Evolutionary conservation across 2,329 filamentous ascomycete genomes (phyloP).

Genomic region (Trichoderma guizhouense): DNA sequence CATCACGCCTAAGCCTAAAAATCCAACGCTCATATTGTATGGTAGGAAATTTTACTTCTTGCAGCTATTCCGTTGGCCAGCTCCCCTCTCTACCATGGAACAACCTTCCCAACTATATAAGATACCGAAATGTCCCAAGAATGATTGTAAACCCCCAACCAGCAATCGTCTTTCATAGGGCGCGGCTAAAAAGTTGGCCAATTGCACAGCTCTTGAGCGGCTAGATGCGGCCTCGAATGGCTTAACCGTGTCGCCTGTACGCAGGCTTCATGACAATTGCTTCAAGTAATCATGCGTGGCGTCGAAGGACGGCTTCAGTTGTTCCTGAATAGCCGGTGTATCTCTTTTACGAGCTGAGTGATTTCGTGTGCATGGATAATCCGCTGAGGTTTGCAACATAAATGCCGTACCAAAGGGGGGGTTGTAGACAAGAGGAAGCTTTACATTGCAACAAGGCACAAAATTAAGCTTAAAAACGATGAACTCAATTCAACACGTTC

Average conservation of each 20-base stretch:
- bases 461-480: neutral
- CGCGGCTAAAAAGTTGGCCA: neutral
- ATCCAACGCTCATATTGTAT: constrained; percentile 26
- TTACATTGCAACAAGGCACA: neutral
- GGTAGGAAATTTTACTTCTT: neutral
- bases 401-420: too few species aligned
- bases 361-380: too few species aligned
- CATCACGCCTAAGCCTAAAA: constrained; percentile 33
- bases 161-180: neutral
- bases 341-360: neutral
- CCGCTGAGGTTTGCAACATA: too few species aligned
- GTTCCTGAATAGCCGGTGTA: neutral
- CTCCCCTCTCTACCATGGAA: neutral
- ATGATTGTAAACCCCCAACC: neutral
- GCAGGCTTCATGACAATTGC: neutral
- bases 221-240: neutral
- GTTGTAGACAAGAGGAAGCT: neutral
- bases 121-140: neutral
- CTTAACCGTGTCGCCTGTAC: neutral
- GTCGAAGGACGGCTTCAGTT: neutral
- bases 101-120: neutral
- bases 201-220: neutral
- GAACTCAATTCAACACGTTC: neutral
- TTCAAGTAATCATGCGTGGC: neutral
- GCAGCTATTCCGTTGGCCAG: neutral